Evolutionary conservation across 2,329 filamentous ascomycete species (phyloP).

Genomic region (Onygenales sp.): DNA sequence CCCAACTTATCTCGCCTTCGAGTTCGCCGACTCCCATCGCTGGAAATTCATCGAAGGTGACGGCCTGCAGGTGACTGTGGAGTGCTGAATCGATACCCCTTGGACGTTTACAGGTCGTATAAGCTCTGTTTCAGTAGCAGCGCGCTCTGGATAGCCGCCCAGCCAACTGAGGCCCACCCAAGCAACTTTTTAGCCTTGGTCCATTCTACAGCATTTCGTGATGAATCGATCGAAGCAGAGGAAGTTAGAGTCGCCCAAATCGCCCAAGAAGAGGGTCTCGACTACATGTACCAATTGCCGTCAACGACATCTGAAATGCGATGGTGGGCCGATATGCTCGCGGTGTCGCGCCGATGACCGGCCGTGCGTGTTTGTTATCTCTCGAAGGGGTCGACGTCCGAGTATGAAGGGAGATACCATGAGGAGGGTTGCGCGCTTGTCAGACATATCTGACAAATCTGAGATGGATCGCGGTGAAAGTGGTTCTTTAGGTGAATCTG

Average conservation of each 20-base stretch:
- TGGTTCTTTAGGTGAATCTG: not conserved
- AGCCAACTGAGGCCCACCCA: too few species aligned
- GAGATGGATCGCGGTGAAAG: not conserved
- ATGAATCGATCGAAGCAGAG: conserved; percentile 3
- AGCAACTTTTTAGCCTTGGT: not conserved
- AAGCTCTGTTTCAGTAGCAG: too few species aligned
- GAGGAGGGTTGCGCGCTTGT: not conserved
- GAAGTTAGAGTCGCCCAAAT: not conserved
- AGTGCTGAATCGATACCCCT: too few species aligned
- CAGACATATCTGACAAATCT: not conserved
- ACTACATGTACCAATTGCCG: conserved; percentile 7
- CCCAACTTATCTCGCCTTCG: not conserved
- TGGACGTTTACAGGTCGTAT: too few species aligned
- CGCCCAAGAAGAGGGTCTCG: conserved; percentile 1
- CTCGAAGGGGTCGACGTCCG: conserved; percentile 3
- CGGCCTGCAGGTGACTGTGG: too few species aligned
- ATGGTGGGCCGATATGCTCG: conserved; percentile 6
- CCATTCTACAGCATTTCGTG: not conserved
- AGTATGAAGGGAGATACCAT: not conserved
- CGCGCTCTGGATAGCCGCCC: too few species aligned
- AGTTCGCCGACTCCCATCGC: not conserved
- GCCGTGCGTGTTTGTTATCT: conserved; percentile 3
- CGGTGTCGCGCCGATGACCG: conserved; percentile 2
- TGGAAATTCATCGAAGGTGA: too few species aligned
- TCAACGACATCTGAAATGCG: conserved; percentile 7